phyloP scores from a whole-genome alignment of 129 eudicot species.

The Erigeron canadensis region DNA sequence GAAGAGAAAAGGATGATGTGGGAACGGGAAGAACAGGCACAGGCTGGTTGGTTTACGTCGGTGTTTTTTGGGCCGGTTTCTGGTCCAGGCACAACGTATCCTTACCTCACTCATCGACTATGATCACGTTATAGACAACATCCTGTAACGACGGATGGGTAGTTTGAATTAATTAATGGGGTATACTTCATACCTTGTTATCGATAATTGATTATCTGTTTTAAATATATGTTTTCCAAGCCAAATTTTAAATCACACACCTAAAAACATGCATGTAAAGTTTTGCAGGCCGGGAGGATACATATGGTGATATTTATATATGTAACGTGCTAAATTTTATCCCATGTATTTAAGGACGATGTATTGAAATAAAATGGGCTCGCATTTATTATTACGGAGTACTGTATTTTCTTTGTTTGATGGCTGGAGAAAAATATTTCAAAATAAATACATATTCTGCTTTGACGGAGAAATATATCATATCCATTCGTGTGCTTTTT shows the following conservation, averaged over 20 bases:
- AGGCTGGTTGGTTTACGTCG: slow-evolving; percentile 58
- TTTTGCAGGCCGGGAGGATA: slow-evolving; percentile 21
- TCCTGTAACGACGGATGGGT: slow-evolving; percentile 16
- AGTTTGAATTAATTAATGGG: slow-evolving; percentile 25
- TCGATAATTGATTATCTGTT: neutral
- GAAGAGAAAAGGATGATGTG: slow-evolving; percentile 55
- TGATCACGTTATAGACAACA: slow-evolving; percentile 31
- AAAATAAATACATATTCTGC: slow-evolving; percentile 8
- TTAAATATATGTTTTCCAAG: slow-evolving; percentile 20
- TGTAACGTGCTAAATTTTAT: slow-evolving; percentile 35
- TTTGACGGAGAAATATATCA: too few species aligned
- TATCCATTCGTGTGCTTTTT: too few species aligned
- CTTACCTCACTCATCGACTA: slow-evolving; percentile 67
- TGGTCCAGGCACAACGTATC: slow-evolving; percentile 39
- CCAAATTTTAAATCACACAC: slow-evolving; percentile 16
- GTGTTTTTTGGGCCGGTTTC: slow-evolving; percentile 56
- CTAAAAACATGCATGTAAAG: slow-evolving; percentile 30
- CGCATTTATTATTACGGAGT: slow-evolving; percentile 8
- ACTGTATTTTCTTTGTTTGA: too few species aligned
- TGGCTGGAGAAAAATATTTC: neutral
- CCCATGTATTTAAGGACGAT: slow-evolving; percentile 33
- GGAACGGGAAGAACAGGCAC: slow-evolving; percentile 41
- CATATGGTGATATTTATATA: slow-evolving; percentile 10
- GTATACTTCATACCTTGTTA: slow-evolving; percentile 24
- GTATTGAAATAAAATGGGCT: slow-evolving; percentile 28